Evolutionary conservation across 129 eudicot species (phyloP).

Genomic region (Flaveria ramosissima): DNA sequence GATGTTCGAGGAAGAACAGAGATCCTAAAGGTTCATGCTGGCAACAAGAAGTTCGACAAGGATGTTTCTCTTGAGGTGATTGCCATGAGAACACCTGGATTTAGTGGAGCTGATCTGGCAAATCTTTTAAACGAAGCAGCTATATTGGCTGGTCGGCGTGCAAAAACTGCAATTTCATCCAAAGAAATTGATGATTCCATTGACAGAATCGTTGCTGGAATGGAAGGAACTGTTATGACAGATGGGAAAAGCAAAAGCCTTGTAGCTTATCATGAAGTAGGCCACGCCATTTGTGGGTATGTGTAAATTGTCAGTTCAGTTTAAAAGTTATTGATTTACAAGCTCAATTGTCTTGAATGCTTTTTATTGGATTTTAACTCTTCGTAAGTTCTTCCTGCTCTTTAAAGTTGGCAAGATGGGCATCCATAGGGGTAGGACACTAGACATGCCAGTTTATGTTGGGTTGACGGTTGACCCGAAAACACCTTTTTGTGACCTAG

Average conservation of each 20-base stretch:
- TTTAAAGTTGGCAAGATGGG: background rate
- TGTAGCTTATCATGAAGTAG: slow-evolving; percentile 97
- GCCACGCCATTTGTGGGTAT: slow-evolving; percentile 99
- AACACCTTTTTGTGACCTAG: background rate
- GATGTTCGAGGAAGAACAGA: slow-evolving; percentile 91
- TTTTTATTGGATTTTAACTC: background rate
- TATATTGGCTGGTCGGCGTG: slow-evolving; percentile 89
- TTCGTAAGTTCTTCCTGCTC: background rate
- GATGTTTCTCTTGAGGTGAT: slow-evolving; percentile 91
- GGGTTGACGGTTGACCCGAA: background rate
- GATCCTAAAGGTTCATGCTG: slow-evolving; percentile 87
- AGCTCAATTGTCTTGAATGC: background rate
- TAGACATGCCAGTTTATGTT: background rate
- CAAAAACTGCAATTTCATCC: slow-evolving; percentile 68
- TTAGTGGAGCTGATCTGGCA: slow-evolving; percentile 98
- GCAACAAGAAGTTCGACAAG: slow-evolving; percentile 78
- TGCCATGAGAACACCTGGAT: slow-evolving; percentile 98
- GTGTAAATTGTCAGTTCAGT: slow-evolving; percentile 1
- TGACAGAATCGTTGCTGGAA: slow-evolving; percentile 95
- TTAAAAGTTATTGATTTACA: background rate
- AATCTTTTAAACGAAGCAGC: slow-evolving; percentile 96
- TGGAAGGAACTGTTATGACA: slow-evolving; percentile 97
- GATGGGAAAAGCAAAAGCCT: slow-evolving; percentile 96
- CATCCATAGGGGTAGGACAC: background rate
- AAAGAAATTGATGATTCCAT: slow-evolving; percentile 94